These are phyloP conservation scores for Cordyceps farinosa DNA, from an alignment of 2,329 filamentous ascomycete species.

Conservation along the genomic window DNA sequence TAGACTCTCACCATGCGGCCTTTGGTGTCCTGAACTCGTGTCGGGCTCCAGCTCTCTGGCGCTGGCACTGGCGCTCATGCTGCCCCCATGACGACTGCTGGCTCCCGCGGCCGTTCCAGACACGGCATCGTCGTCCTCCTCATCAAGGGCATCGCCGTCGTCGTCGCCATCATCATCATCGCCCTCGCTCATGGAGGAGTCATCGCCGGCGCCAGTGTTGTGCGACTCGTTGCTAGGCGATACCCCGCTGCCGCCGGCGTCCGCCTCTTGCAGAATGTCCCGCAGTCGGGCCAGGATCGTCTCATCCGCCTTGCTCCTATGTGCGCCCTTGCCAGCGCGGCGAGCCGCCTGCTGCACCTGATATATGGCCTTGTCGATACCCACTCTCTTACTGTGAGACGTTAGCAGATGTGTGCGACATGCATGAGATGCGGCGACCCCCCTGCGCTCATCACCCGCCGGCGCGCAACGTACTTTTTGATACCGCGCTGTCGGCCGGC, in stretches of 20 bases:
- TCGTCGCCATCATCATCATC: slow-evolving; percentile 25
- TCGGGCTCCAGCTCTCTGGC: background rate
- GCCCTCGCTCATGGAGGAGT: slow-evolving; percentile 28
- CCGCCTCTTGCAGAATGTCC: slow-evolving; percentile 34
- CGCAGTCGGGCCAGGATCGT: slow-evolving; percentile 44
- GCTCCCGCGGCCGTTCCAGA: slow-evolving; percentile 7
- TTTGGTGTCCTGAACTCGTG: background rate
- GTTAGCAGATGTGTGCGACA: slow-evolving; percentile 12
- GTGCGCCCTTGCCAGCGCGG: slow-evolving; percentile 35
- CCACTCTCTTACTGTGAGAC: slow-evolving; percentile 65
- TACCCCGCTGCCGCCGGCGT: slow-evolving; percentile 21
- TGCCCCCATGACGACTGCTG: background rate
- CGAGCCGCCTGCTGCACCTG: slow-evolving; percentile 69
- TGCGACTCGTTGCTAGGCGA: slow-evolving; percentile 21
- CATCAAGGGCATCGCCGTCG: slow-evolving; percentile 26
- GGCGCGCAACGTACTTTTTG: slow-evolving; percentile 57
- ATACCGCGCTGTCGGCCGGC: slow-evolving; percentile 71
- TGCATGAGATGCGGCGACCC: background rate
- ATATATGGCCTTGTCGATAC: slow-evolving; percentile 69
- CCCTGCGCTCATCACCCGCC: background rate
- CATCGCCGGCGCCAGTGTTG: slow-evolving; percentile 15
- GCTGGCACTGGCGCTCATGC: slow-evolving; percentile 1
- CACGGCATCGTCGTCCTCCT: slow-evolving; percentile 22
- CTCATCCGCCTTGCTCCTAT: slow-evolving; percentile 41
- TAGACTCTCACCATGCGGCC: slow-evolving; percentile 47